phyloP scores from a whole-genome alignment of 2,329 filamentous ascomycete species.

The Verticillium nonalfalfae region DNA sequence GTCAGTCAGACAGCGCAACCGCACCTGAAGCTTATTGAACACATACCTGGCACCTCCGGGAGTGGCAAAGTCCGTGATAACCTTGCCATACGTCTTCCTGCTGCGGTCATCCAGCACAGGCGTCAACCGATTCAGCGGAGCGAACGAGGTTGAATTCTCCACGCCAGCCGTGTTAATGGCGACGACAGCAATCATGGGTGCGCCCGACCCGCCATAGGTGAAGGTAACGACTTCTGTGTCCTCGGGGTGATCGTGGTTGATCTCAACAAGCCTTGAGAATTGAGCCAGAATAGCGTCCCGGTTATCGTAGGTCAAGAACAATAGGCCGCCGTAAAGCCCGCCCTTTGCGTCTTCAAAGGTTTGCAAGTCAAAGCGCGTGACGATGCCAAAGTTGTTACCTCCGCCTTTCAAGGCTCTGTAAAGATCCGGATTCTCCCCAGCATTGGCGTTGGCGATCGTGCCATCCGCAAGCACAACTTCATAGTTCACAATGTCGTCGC shows the following conservation, averaged over 20 bases:
- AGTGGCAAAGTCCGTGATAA: background rate
- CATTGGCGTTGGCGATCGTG: conserved; percentile 29
- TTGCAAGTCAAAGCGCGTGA: conserved; percentile 13
- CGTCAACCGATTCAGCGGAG: background rate
- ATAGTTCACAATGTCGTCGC: conserved; percentile 30
- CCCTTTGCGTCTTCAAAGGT: background rate
- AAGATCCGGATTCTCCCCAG: conserved; percentile 27
- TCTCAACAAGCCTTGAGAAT: background rate
- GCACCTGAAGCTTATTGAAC: background rate
- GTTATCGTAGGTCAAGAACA: conserved; percentile 3
- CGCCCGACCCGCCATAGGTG: background rate
- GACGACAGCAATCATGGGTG: background rate
- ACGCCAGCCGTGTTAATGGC: background rate
- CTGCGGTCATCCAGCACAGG: background rate
- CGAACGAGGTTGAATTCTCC: background rate
- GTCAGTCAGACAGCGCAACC: background rate
- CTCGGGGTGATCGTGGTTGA: background rate
- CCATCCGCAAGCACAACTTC: conserved; percentile 37
- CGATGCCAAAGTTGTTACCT: conserved; percentile 38
- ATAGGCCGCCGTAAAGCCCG: background rate
- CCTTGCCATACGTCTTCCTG: background rate
- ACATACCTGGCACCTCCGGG: background rate
- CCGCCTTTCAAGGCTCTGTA: conserved; percentile 40
- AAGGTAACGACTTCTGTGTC: background rate
- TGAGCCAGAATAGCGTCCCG: background rate